Base-by-base conservation (phyloP, 78 protist species). In the Planoprotostelium fungivorum region DNA sequence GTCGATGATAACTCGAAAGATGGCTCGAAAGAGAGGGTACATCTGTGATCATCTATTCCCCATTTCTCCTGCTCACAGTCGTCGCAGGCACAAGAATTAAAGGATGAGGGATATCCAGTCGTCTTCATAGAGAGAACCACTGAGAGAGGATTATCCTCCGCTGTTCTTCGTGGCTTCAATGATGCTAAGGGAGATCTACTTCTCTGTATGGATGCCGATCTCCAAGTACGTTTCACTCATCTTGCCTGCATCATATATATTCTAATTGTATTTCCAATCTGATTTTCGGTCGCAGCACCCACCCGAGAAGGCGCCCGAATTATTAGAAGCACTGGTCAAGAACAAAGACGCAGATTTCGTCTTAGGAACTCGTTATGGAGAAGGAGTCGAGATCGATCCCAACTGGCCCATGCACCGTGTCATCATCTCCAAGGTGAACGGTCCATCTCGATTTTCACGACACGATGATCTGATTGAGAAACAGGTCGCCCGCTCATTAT, bases 131-230 rank as follows among this genome's bases (percentile, higher is more conserved):
- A 83, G n/a, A 1, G 93, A 36, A 91, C 51, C n/a, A 84, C 38
- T 25, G 94, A 91, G 90, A 37, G 94, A 29, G 94, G 94, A 28
- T 86, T 91, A 16, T 63, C 87, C 38, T 36, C 84, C 87, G 94
- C 94, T 10, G 94, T 91, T 9, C 0, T 91, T 25, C 1, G 35
- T 0, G 94, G 94, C 29, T 88, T 91, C 34, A 35, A 29, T 5
- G 90, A 87, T 28, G 90, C 85, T 28, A 73, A 36, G 10, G 94
- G 94, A 0, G 37, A 88, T 9, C 0, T 34, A 28, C 86, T 91
- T 31, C 51, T 91, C 36, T 86, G 89, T 84, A 91, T 91, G 93
- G 93, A 91, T 39, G 93, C 89, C 37, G 93, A 86, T 39, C 93
- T 90, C n/a, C 92, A 86, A 35, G 86, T 84, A 10, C 31, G 25